Evolutionary conservation across 768 basidiomycete species (phyloP).

Genomic region (Suillus subluteus): DNA sequence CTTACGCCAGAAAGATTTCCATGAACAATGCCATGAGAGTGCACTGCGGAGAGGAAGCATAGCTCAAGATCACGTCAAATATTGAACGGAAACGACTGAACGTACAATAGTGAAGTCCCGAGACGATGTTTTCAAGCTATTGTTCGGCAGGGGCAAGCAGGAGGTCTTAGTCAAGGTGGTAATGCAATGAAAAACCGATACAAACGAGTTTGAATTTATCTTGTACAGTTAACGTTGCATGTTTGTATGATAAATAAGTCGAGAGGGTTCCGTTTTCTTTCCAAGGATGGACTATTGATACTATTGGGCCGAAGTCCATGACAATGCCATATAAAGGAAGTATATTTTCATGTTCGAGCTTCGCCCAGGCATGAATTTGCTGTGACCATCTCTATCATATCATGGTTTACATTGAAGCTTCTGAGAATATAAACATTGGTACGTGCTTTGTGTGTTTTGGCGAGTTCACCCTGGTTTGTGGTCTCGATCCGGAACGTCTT

Average conservation of each 20-base stretch:
- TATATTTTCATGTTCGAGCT: slow-evolving; percentile 25
- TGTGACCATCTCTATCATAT: slow-evolving; percentile 20
- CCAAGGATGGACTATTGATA: slow-evolving; percentile 27
- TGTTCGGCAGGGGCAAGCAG: not conserved
- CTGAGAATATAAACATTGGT: not conserved
- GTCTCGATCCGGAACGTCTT: slow-evolving; percentile 11
- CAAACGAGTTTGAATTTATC: slow-evolving; percentile 26
- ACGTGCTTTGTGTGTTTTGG: slow-evolving; percentile 7
- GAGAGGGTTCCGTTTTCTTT: slow-evolving; percentile 22
- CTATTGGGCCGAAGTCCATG: slow-evolving; percentile 24
- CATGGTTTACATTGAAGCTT: not conserved
- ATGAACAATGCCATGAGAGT: slow-evolving; percentile 5
- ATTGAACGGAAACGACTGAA: not conserved
- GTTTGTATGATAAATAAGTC: slow-evolving; percentile 14
- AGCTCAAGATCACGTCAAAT: not conserved
- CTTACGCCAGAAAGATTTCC: slow-evolving; percentile 5
- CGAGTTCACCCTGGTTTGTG: slow-evolving; percentile 7
- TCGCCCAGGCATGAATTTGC: slow-evolving; percentile 26
- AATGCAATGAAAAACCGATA: not conserved
- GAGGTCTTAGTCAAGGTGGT: not conserved
- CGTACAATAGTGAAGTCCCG: slow-evolving; percentile 10
- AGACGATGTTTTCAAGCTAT: slow-evolving; percentile 9
- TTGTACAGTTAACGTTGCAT: slow-evolving; percentile 20
- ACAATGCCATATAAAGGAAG: slow-evolving; percentile 23
- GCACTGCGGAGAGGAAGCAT: not conserved